A percentile compares a stretch with the other conserved stretches of the same genome.
These are phyloP conservation scores for Pouteria glomerata DNA, from an alignment of 148 eudicot species.

Conservation along the genomic window DNA sequence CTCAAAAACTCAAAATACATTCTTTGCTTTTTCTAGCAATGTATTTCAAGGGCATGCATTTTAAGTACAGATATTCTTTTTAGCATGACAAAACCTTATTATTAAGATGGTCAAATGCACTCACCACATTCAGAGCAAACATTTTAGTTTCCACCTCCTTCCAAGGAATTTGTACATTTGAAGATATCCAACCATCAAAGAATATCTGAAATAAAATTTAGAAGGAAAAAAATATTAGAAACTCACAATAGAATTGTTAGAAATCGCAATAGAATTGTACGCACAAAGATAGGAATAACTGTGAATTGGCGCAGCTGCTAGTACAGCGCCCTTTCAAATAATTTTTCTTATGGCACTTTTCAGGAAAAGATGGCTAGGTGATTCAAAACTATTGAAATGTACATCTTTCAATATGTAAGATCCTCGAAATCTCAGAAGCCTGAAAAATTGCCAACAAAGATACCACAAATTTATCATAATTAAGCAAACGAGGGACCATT, in stretches of 20 bases:
- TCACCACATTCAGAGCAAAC: conserved; percentile 87
- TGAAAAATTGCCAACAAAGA: background rate
- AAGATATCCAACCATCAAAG: conserved; percentile 56
- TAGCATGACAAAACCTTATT: too few relatives aligned
- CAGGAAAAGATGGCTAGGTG: background rate
- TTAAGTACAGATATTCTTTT: too few relatives aligned
- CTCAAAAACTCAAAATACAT: background rate
- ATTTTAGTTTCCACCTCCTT: conserved; percentile 85
- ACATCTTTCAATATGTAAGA: background rate
- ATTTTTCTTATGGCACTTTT: background rate
- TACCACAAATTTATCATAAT: too few relatives aligned
- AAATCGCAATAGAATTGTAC: too few relatives aligned
- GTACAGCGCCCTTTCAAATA: background rate
- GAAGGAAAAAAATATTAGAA: conserved; percentile 1
- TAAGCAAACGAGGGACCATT: too few relatives aligned
- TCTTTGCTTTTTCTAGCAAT: background rate
- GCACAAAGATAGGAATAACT: background rate
- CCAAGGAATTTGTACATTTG: conserved; percentile 64
- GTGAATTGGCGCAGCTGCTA: background rate
- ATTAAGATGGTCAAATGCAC: conserved; percentile 32
- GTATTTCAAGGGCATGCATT: background rate
- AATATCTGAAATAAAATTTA: conserved; percentile 42
- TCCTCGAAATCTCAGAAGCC: background rate
- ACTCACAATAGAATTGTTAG: background rate
- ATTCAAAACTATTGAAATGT: background rate